These are phyloP conservation scores for Kazachstania psychrophila DNA, from an alignment of 805 yeast genomes.

Conservation along the genomic window DNA sequence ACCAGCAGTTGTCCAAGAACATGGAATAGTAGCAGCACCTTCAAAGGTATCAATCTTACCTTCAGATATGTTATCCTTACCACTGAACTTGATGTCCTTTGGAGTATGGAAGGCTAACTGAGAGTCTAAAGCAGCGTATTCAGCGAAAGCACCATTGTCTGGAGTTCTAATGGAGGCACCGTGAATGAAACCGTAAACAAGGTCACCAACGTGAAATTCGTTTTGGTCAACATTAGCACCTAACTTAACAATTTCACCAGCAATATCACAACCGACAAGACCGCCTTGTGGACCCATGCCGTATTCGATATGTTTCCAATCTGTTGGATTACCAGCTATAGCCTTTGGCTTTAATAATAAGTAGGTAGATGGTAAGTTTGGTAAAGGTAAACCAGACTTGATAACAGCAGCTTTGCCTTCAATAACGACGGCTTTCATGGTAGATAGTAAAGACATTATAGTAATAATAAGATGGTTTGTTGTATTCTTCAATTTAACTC, in stretches of 20 bases:
- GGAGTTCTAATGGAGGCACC: slow-evolving; percentile 41
- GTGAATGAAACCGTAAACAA: slow-evolving; percentile 44
- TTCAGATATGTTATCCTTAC: slow-evolving; percentile 24
- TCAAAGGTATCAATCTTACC: slow-evolving; percentile 44
- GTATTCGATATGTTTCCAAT: slow-evolving; percentile 50
- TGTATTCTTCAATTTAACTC: too few relatives aligned
- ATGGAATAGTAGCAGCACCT: slow-evolving; percentile 53
- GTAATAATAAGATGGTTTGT: too few relatives aligned
- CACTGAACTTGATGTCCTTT: slow-evolving; percentile 10
- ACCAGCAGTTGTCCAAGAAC: slow-evolving; percentile 44
- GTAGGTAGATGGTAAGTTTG: slow-evolving; percentile 18
- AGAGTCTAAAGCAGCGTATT: slow-evolving; percentile 33
- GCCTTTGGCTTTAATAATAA: slow-evolving; percentile 44
- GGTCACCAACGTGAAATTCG: slow-evolving; percentile 41
- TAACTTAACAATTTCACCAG: slow-evolving; percentile 48
- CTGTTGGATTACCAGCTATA: slow-evolving; percentile 59
- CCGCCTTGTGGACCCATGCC: slow-evolving; percentile 37
- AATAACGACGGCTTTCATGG: slow-evolving; percentile 36
- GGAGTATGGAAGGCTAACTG: slow-evolving; percentile 16
- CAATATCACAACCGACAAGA: slow-evolving; percentile 50
- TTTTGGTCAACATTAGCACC: slow-evolving; percentile 34
- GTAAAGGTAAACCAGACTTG: slow-evolving; percentile 25
- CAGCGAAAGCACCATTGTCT: slow-evolving; percentile 50
- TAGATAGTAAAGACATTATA: slow-evolving; percentile 17
- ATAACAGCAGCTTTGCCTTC: slow-evolving; percentile 28